A percentile compares a stretch with the other conserved stretches of the same genome.
Evolutionary conservation across 2,329 filamentous ascomycete species (phyloP).

Genomic region (Myotisia sp.): DNA sequence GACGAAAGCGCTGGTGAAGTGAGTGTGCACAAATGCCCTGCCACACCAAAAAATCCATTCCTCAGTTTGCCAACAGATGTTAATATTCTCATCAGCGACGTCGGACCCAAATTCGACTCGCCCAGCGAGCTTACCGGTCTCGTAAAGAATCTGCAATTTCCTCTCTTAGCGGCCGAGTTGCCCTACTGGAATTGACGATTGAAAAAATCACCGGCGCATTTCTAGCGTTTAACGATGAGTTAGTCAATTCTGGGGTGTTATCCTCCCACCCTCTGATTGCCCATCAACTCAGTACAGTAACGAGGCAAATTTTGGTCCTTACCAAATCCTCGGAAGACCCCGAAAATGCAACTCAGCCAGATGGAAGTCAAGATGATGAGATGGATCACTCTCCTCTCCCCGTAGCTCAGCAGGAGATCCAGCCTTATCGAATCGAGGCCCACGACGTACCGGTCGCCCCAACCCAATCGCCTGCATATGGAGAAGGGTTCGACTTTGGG

Average conservation of each 20-base stretch:
- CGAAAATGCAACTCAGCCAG: not conserved
- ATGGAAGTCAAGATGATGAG: too few species aligned
- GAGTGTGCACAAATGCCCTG: too few species aligned
- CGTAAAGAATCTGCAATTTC: slow-evolving; percentile 71
- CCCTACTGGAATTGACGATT: slow-evolving; percentile 52
- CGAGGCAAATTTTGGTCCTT: slow-evolving; percentile 44
- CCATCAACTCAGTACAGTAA: slow-evolving; percentile 42
- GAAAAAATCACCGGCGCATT: slow-evolving; percentile 63
- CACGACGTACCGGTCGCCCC: too few species aligned
- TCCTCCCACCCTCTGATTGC: slow-evolving; percentile 44
- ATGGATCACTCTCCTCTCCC: too few species aligned
- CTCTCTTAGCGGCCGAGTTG: slow-evolving; percentile 55
- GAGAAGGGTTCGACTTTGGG: too few species aligned
- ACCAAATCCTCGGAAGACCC: slow-evolving; percentile 15
- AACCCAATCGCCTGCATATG: too few species aligned
- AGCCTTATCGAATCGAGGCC: too few species aligned
- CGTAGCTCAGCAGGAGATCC: too few species aligned
- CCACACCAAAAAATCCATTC: slow-evolving; percentile 1
- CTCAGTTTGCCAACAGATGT: slow-evolving; percentile 2
- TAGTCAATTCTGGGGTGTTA: slow-evolving; percentile 44
- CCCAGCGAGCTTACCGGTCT: slow-evolving; percentile 69
- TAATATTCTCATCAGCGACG: slow-evolving; percentile 43
- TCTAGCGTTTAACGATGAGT: slow-evolving; percentile 49
- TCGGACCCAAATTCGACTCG: slow-evolving; percentile 71
- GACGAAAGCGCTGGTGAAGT: slow-evolving; percentile 69